Evolutionary conservation across 1,139 yeast species (phyloP).

Genomic region (Wickerhamomyces sp.): DNA sequence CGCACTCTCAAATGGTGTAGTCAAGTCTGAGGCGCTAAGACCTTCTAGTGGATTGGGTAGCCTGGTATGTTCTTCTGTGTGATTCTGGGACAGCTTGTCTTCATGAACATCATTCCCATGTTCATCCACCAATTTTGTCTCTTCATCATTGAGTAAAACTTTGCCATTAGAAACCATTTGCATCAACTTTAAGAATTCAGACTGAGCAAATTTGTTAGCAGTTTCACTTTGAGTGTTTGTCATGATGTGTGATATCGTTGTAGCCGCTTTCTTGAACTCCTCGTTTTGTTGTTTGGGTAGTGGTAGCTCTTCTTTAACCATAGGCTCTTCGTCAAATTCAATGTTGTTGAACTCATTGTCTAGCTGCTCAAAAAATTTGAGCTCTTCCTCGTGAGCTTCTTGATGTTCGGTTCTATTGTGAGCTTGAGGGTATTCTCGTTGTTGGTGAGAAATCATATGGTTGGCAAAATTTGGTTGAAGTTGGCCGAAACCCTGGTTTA

Average conservation of each 20-base stretch:
- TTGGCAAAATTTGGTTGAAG: slow-evolving; percentile 6
- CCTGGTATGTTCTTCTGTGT: slow-evolving; percentile 1
- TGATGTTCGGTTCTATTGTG: slow-evolving; percentile 20
- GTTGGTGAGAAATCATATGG: slow-evolving; percentile 1
- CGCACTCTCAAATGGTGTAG: slow-evolving; percentile 21
- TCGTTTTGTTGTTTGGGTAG: slow-evolving; percentile 8
- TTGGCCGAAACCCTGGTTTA: slow-evolving; percentile 1
- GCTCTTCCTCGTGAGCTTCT: slow-evolving; percentile 14
- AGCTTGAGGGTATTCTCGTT: not conserved
- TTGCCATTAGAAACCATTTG: slow-evolving; percentile 22
- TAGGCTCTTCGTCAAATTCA: slow-evolving; percentile 1
- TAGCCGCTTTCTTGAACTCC: slow-evolving; percentile 24
- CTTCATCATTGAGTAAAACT: slow-evolving; percentile 22
- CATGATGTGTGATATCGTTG: slow-evolving; percentile 24
- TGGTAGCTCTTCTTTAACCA: slow-evolving; percentile 1
- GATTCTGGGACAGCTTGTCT: slow-evolving; percentile 2
- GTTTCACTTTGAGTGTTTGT: not conserved
- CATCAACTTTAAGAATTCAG: slow-evolving; percentile 26
- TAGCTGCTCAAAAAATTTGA: slow-evolving; percentile 6
- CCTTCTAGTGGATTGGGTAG: slow-evolving; percentile 26
- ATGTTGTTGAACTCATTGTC: slow-evolving; percentile 9
- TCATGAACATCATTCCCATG: slow-evolving; percentile 31
- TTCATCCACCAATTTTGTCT: slow-evolving; percentile 23
- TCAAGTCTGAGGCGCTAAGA: slow-evolving; percentile 17
- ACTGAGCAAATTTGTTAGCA: slow-evolving; percentile 23